A percentile compares a stretch with the other conserved stretches of the same genome.
Conservation (phyloP, 2,329 filamentous ascomycete species). For the Fusarium sp. region DNA sequence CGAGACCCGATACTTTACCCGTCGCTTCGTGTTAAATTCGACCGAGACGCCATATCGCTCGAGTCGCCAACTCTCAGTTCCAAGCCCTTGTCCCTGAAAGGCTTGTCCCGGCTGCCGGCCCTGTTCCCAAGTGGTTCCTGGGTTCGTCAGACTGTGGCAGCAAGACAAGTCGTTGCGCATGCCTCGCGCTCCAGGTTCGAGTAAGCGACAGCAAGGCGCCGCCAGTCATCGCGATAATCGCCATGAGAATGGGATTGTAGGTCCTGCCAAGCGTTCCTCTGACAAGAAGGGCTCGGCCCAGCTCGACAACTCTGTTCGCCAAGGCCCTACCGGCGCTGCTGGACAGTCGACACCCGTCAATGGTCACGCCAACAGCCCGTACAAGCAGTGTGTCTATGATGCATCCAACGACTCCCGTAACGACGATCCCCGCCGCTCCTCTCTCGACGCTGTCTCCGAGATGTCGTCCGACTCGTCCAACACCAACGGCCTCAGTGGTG, state of each 20-base stretch:
- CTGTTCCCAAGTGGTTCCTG: slow-evolving; percentile 50
- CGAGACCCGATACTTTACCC: slow-evolving; percentile 21
- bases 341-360: slow-evolving; percentile 46
- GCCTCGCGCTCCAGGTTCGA: slow-evolving; percentile 69
- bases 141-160: slow-evolving; percentile 52
- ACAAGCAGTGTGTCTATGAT: slow-evolving; percentile 47
- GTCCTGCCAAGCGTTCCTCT: slow-evolving; percentile 56
- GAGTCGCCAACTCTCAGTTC: slow-evolving; percentile 23
- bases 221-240: slow-evolving; percentile 76
- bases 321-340: slow-evolving; percentile 45
- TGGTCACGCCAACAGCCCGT: slow-evolving; percentile 50
- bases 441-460: slow-evolving; percentile 66
- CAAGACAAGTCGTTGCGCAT: slow-evolving; percentile 59
- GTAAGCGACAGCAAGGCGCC: slow-evolving; percentile 71
- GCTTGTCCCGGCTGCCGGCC: slow-evolving; percentile 51
- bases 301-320: slow-evolving; percentile 54
- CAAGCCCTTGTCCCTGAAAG: slow-evolving; percentile 40
- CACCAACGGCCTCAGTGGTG: slow-evolving; percentile 51
- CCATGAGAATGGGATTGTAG: slow-evolving; percentile 90
- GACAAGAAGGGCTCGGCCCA: slow-evolving; percentile 60
- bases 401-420: slow-evolving; percentile 55
- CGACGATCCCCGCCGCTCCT: slow-evolving; percentile 59
- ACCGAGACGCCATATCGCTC: slow-evolving; percentile 20
- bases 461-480: slow-evolving; percentile 64
- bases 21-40: slow-evolving; percentile 22